A percentile compares a stretch with the other conserved stretches of the same genome.
These are phyloP conservation scores for Paraphaeosphaeria minitans DNA, from an alignment of 2,329 filamentous ascomycete genomes.

Conservation along the genomic window DNA sequence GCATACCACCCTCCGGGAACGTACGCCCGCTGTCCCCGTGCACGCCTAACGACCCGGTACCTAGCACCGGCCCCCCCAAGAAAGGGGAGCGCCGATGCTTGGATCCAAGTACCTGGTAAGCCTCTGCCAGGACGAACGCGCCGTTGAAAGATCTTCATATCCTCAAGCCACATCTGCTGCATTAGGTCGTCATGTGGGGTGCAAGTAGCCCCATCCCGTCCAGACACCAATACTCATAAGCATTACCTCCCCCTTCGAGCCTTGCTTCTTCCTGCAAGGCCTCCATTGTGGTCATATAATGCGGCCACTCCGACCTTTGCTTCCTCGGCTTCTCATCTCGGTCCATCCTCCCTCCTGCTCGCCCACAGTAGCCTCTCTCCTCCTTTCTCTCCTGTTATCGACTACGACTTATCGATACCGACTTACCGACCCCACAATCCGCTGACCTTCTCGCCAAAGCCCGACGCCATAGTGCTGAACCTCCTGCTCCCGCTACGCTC, in stretches of 20 bases:
- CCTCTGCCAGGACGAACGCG: background rate
- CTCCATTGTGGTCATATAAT: constrained; percentile 8
- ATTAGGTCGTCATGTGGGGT: constrained; percentile 13
- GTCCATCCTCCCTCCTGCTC: constrained; percentile 1
- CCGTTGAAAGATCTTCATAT: constrained; percentile 1
- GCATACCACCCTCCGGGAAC: background rate
- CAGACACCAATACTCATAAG: background rate
- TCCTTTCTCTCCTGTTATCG: constrained; percentile 4
- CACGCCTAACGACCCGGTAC: constrained; percentile 3
- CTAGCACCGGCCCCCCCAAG: constrained; percentile 1
- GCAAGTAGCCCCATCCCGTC: constrained; percentile 1
- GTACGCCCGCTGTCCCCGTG: constrained; percentile 3
- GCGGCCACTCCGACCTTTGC: constrained; percentile 10
- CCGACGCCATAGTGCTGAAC: constrained; percentile 32
- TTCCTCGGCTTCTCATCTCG: background rate
- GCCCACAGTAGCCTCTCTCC: constrained; percentile 1
- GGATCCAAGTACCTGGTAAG: constrained; percentile 6
- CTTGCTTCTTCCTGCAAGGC: constrained; percentile 1
- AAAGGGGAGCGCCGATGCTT: constrained; percentile 4
- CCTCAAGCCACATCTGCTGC: constrained; percentile 8
- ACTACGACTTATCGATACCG: constrained; percentile 1
- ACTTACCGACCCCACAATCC: constrained; percentile 29
- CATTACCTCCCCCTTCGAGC: constrained; percentile 4
- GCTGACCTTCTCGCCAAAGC: constrained; percentile 30
- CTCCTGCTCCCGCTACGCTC: constrained; percentile 31